These are phyloP conservation scores for Penicillium hesseltinei DNA, from an alignment of 2,329 filamentous ascomycete species.

Conservation along the genomic window DNA sequence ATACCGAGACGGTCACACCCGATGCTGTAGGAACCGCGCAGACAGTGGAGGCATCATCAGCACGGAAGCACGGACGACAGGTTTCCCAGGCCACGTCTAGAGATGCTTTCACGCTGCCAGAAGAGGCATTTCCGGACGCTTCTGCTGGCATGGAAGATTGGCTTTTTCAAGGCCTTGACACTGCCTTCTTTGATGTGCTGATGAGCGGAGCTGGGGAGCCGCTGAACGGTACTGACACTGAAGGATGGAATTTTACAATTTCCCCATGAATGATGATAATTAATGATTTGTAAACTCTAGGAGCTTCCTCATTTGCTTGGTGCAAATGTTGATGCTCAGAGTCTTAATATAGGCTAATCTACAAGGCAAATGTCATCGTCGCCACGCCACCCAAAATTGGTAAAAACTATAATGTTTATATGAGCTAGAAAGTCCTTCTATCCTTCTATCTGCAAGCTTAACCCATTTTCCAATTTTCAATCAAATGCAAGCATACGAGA, in stretches of 20 bases:
- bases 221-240: background rate
- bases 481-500: no score
- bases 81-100: background rate
- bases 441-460: no score
- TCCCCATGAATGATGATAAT: background rate
- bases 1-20: background rate
- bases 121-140: background rate
- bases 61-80: background rate
- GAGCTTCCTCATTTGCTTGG: background rate
- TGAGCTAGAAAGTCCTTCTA: no score
- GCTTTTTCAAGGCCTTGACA: slow-evolving; percentile 1
- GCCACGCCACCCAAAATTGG: background rate
- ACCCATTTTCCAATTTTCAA: no score
- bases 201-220: background rate
- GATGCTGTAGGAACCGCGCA: background rate
- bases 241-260: background rate
- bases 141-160: background rate
- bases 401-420: background rate
- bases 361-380: background rate
- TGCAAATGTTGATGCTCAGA: background rate
- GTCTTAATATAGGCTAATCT: background rate
- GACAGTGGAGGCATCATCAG: background rate
- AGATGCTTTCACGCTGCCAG: background rate
- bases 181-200: slow-evolving; percentile 3
- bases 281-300: background rate